These are phyloP conservation scores for Ruellia speciosa DNA, from an alignment of 305 asterid genomes.

Conservation along the genomic window DNA sequence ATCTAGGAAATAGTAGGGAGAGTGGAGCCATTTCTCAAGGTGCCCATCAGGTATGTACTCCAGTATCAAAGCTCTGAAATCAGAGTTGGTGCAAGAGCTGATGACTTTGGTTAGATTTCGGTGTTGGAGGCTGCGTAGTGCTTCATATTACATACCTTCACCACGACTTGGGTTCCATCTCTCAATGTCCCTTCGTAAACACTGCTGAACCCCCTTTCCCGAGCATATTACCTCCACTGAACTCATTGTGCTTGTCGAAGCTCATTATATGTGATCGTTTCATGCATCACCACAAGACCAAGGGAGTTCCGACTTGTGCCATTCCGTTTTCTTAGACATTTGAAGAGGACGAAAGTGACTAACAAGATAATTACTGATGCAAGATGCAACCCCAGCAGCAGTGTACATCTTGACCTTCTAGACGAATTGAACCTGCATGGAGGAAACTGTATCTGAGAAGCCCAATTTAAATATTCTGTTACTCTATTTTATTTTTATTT, in stretches of 20 bases:
- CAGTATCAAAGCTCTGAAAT: slow-evolving; percentile 29
- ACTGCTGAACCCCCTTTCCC: slow-evolving; percentile 20
- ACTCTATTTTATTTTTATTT: too few species aligned
- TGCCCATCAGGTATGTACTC: slow-evolving; percentile 27
- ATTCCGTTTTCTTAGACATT: too few species aligned
- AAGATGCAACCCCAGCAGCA: too few species aligned
- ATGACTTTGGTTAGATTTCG: slow-evolving; percentile 28
- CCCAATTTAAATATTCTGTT: too few species aligned
- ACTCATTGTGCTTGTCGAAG: slow-evolving; percentile 18
- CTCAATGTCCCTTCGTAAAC: slow-evolving; percentile 22
- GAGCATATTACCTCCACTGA: slow-evolving; percentile 16
- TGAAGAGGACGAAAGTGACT: too few species aligned
- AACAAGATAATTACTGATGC: too few species aligned
- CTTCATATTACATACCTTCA: slow-evolving; percentile 25
- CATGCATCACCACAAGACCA: too few species aligned
- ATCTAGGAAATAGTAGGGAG: slow-evolving; percentile 5
- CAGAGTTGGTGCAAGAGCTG: slow-evolving; percentile 24
- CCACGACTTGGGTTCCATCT: slow-evolving; percentile 18
- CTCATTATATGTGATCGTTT: slow-evolving; percentile 19
- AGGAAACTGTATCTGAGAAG: too few species aligned
- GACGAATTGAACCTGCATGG: too few species aligned
- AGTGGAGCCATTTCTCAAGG: slow-evolving; percentile 24
- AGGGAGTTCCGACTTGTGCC: too few species aligned
- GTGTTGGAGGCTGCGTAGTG: slow-evolving; percentile 24
- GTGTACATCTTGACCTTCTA: too few species aligned